These are phyloP conservation scores for Moricandia arvensis DNA, from an alignment of 345 rosid genomes.

Conservation along the genomic window DNA sequence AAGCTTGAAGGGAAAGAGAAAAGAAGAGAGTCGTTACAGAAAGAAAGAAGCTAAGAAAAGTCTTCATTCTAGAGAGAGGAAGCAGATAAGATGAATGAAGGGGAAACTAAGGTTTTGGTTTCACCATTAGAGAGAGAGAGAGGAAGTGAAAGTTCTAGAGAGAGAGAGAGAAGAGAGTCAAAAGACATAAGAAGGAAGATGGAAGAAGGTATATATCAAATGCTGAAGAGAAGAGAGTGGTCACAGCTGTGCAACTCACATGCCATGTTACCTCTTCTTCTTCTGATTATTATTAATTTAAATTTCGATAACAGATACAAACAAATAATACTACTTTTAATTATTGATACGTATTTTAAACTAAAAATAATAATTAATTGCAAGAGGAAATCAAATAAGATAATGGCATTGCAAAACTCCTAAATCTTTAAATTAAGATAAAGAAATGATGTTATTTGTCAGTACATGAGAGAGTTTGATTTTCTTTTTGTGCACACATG, in stretches of 20 bases:
- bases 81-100: slow-evolving; percentile 11
- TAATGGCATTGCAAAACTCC: slow-evolving; percentile 17
- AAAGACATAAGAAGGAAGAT: slow-evolving; percentile 42
- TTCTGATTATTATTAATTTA: slow-evolving; percentile 26
- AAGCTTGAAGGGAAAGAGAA: slow-evolving; percentile 36
- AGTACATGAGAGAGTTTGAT: slow-evolving; percentile 26
- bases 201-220: slow-evolving; percentile 64
- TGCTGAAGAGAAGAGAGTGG: slow-evolving; percentile 48
- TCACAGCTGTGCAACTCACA: slow-evolving; percentile 85
- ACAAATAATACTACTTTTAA: slow-evolving; percentile 38
- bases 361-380: background rate
- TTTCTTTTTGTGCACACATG: no score
- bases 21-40: slow-evolving; percentile 14
- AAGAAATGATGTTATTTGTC: slow-evolving; percentile 38
- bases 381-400: slow-evolving; percentile 9
- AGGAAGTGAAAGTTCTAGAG: slow-evolving; percentile 34
- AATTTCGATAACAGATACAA: slow-evolving; percentile 36
- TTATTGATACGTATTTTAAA: slow-evolving; percentile 15
- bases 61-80: slow-evolving; percentile 23
- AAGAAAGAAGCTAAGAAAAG: slow-evolving; percentile 33
- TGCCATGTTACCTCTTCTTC: slow-evolving; percentile 71
- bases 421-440: slow-evolving; percentile 11
- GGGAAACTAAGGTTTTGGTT: slow-evolving; percentile 41
- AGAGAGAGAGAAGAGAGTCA: slow-evolving; percentile 39
- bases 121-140: slow-evolving; percentile 55